These are phyloP conservation scores for Nitzschia sp. DNA, from an alignment of 108 stramenopile species.

Conservation along the genomic window DNA sequence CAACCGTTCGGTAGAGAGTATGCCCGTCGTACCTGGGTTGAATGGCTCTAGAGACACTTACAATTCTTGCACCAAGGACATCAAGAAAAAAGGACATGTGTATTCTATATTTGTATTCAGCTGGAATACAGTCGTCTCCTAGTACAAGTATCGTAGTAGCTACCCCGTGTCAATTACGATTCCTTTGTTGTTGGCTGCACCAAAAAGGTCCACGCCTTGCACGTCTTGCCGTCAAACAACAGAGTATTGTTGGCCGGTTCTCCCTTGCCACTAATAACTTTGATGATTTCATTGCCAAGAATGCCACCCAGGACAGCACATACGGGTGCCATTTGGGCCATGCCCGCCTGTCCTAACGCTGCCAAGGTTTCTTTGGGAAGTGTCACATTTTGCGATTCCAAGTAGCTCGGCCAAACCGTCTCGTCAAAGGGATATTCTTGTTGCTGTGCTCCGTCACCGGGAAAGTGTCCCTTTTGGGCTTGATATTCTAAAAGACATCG, in stretches of 20 bases:
- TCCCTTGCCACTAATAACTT: slow-evolving; percentile 88
- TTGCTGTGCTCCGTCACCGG: background rate
- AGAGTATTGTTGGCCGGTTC: slow-evolving; percentile 91
- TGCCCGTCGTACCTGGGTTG: no score
- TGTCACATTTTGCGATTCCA: slow-evolving; percentile 21
- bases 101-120: background rate
- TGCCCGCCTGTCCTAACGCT: slow-evolving; percentile 55
- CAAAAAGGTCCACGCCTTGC: slow-evolving; percentile 77
- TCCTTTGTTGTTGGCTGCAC: slow-evolving; percentile 49
- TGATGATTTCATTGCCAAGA: slow-evolving; percentile 94
- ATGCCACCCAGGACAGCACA: slow-evolving; percentile 93
- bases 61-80: no score
- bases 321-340: slow-evolving; percentile 83
- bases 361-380: slow-evolving; percentile 14
- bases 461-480: slow-evolving; percentile 19
- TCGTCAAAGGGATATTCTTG: background rate
- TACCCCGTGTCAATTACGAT: no score
- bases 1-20: no score
- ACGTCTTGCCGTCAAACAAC: slow-evolving; percentile 72
- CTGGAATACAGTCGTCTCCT: no score
- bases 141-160: background rate
- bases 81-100: no score
- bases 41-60: no score
- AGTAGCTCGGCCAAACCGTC: background rate
- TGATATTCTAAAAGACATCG: slow-evolving; percentile 76